Percentiles rank a stretch among this genome's conserved stretches.
These are phyloP conservation scores for Dipodascus geniculatus DNA, from an alignment of 805 yeast species.

Conservation along the genomic window DNA sequence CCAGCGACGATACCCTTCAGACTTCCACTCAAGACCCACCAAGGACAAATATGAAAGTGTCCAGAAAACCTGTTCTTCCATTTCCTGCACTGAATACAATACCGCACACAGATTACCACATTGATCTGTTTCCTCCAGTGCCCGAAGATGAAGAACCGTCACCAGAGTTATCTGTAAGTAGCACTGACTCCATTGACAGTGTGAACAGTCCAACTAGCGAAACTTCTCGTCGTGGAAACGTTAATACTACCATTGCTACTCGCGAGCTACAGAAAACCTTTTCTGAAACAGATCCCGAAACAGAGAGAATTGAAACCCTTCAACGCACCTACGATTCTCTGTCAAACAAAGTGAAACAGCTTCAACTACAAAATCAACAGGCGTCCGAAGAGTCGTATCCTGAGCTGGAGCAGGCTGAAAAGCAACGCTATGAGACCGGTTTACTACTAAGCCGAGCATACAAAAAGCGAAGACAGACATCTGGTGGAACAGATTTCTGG, in stretches of 20 bases:
- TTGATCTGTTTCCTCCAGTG: slow-evolving; percentile 1
- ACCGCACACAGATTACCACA: background rate
- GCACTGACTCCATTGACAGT: background rate
- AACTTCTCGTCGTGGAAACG: background rate
- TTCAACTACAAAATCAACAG: slow-evolving; percentile 1
- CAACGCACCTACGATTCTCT: slow-evolving; percentile 7
- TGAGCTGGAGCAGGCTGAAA: slow-evolving; percentile 10
- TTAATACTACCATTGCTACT: background rate
- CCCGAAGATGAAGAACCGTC: background rate
- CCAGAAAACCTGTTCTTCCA: background rate
- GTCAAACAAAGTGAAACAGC: slow-evolving; percentile 2
- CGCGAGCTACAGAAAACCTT: background rate
- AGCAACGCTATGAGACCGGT: slow-evolving; percentile 12
- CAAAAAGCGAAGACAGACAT: slow-evolving; percentile 9
- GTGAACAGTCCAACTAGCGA: background rate
- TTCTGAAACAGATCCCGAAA: background rate
- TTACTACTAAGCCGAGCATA: slow-evolving; percentile 11
- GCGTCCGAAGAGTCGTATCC: background rate
- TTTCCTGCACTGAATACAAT: background rate
- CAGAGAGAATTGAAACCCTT: slow-evolving; percentile 2
- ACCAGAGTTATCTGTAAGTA: background rate
- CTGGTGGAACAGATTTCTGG: slow-evolving; percentile 12
- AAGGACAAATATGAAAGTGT: background rate
- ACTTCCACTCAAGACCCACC: background rate
- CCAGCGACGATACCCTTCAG: background rate